Conservation (phyloP, 306 rosid genomes). For the Begonia loranthoides region DNA sequence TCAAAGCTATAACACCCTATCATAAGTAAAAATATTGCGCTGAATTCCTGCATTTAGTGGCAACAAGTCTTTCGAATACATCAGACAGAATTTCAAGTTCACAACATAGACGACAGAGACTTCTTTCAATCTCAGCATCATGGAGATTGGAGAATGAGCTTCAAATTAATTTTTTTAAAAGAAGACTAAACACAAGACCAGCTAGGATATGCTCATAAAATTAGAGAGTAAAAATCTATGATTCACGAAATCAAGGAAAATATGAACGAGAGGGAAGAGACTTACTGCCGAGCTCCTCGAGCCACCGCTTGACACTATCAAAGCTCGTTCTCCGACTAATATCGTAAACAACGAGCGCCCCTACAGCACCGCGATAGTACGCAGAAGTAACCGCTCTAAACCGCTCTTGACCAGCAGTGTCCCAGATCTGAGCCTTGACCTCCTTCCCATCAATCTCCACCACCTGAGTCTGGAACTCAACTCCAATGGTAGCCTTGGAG, state of each 20-base stretch:
- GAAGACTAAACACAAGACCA: too few species aligned
- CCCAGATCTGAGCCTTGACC: constrained; percentile 98
- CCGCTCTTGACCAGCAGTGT: constrained; percentile 88
- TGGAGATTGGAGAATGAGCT: too few species aligned
- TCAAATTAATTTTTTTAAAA: too few species aligned
- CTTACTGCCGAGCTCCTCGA: constrained; percentile 66
- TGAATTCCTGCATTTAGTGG: too few species aligned
- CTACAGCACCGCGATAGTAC: constrained; percentile 91
- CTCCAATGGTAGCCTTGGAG: constrained; percentile 84
- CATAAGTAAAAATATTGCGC: too few species aligned
- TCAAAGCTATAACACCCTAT: too few species aligned
- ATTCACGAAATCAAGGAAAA: background rate
- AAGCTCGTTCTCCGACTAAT: constrained; percentile 49
- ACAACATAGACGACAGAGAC: too few species aligned
- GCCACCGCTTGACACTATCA: constrained; percentile 68
- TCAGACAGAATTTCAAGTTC: too few species aligned
- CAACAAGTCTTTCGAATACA: too few species aligned
- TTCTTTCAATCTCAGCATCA: too few species aligned
- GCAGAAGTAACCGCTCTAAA: constrained; percentile 93
- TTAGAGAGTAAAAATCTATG: background rate
- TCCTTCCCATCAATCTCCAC: constrained; percentile 76
- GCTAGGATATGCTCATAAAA: too few species aligned
- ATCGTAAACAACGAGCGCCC: constrained; percentile 73
- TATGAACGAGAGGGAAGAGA: background rate
- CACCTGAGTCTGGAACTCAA: constrained; percentile 72